Evolutionary conservation across 768 basidiomycete species (phyloP).

Genomic region (Leccinum boreale): DNA sequence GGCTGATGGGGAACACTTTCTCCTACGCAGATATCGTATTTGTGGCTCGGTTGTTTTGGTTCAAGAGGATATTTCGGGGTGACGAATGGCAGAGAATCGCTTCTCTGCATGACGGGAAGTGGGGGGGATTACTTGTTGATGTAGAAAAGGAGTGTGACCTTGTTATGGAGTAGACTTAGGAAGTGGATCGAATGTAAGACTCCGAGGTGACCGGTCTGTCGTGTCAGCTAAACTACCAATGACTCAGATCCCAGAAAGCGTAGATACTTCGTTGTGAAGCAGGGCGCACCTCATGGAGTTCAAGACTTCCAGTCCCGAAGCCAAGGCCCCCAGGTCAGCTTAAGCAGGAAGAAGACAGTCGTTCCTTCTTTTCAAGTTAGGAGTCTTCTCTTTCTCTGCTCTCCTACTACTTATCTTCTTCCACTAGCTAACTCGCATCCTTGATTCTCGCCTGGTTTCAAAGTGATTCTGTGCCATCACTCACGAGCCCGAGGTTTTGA

Average conservation of each 20-base stretch:
- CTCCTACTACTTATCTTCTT: too few relatives aligned
- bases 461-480: too few relatives aligned
- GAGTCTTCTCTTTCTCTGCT: too few relatives aligned
- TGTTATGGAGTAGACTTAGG: not conserved
- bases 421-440: too few relatives aligned
- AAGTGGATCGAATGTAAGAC: not conserved
- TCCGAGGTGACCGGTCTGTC: too few relatives aligned
- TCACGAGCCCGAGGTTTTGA: too few relatives aligned
- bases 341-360: too few relatives aligned
- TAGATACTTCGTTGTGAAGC: conserved; percentile 27
- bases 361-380: too few relatives aligned
- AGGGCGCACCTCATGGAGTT: conserved; percentile 32
- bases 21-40: conserved; percentile 33
- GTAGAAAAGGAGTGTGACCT: conserved; percentile 27
- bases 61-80: conserved; percentile 16
- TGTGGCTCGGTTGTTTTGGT: conserved; percentile 11
- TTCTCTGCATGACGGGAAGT: conserved; percentile 25
- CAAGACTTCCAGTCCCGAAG: conserved; percentile 28
- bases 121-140: conserved; percentile 22
- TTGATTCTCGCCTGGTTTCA: too few relatives aligned
- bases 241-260: conserved; percentile 16
- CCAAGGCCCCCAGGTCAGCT: conserved; percentile 16
- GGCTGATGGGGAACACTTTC: conserved; percentile 30
- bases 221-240: too few relatives aligned
- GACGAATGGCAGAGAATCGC: conserved; percentile 29